phyloP scores from a whole-genome alignment of 176 grass and related monocot species.

The Coix lacrymajobi region DNA sequence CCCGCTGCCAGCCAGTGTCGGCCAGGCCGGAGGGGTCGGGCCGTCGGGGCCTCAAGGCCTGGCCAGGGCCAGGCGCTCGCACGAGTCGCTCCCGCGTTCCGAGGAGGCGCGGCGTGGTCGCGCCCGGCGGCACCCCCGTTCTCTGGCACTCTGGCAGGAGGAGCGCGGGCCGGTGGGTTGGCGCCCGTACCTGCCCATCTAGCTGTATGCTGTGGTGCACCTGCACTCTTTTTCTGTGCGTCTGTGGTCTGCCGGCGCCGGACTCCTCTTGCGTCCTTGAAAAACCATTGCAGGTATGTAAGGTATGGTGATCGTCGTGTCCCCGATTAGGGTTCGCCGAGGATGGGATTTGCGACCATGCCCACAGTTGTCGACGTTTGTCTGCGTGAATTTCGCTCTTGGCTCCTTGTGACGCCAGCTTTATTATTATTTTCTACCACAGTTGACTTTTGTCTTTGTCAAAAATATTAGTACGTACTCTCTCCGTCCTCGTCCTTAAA shows the following conservation, averaged over 20 bases:
- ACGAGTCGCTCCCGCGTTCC: constrained; percentile 3
- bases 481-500: too few relatives aligned
- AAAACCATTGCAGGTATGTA: neutral
- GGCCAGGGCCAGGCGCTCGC: constrained; percentile 2
- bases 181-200: neutral
- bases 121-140: neutral
- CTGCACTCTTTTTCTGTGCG: neutral
- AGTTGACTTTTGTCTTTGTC: too few relatives aligned
- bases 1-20: constrained; percentile 20
- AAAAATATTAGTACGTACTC: too few relatives aligned
- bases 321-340: too few relatives aligned
- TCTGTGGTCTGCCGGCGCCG: neutral
- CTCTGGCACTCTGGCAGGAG: neutral
- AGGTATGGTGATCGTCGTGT: neutral
- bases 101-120: constrained; percentile 4
- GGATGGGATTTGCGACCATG: too few relatives aligned
- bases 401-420: neutral
- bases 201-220: neutral
- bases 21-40: constrained; percentile 32
- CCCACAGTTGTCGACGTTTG: neutral
- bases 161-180: neutral
- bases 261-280: neutral
- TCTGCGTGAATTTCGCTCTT: neutral
- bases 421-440: too few relatives aligned
- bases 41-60: constrained; percentile 3